These are phyloP conservation scores for Phaeosphaeria sp. DNA, from an alignment of 2,329 filamentous ascomycete genomes.

Conservation along the genomic window DNA sequence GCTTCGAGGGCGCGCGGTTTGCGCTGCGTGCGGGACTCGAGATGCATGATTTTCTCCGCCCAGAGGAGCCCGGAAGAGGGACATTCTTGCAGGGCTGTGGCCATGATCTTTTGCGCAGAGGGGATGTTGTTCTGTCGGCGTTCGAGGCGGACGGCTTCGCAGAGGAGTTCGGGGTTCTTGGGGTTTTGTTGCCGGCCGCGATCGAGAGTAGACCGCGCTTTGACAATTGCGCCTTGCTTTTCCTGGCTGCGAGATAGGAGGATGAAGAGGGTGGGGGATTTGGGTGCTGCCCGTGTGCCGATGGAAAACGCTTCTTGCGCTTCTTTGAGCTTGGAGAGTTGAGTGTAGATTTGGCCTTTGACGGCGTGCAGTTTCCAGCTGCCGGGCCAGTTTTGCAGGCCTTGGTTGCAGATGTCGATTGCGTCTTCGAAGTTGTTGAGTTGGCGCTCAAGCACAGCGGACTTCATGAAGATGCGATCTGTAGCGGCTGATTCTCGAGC, in stretches of 20 bases:
- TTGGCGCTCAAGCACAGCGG: slow-evolving; percentile 89
- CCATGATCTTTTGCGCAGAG: slow-evolving; percentile 92
- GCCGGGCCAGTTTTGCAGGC: slow-evolving; percentile 83
- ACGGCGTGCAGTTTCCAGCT: slow-evolving; percentile 96
- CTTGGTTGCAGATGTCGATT: slow-evolving; percentile 85
- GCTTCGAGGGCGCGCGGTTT: slow-evolving; percentile 91
- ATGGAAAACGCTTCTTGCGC: slow-evolving; percentile 89
- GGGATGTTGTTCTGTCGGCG: slow-evolving; percentile 81
- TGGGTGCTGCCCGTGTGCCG: slow-evolving; percentile 85
- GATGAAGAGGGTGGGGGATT: slow-evolving; percentile 87
- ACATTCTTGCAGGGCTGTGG: slow-evolving; percentile 88
- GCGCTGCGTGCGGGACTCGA: slow-evolving; percentile 89
- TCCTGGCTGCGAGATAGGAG: slow-evolving; percentile 90
- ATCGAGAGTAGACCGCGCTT: slow-evolving; percentile 92
- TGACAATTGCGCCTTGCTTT: slow-evolving; percentile 80
- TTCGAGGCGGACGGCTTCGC: slow-evolving; percentile 92
- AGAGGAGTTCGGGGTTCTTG: slow-evolving; percentile 85
- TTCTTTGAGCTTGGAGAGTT: slow-evolving; percentile 77
- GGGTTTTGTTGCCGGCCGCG: slow-evolving; percentile 86
- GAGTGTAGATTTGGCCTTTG: slow-evolving; percentile 97
- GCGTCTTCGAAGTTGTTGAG: slow-evolving; percentile 80
- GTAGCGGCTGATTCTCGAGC: slow-evolving; percentile 90
- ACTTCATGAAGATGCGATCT: slow-evolving; percentile 97
- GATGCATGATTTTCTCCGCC: slow-evolving; percentile 93
- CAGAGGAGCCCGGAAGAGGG: slow-evolving; percentile 87